These are phyloP conservation scores for Stevia rebaudiana DNA, from an alignment of 140 eudicot genomes.

Conservation along the genomic window DNA sequence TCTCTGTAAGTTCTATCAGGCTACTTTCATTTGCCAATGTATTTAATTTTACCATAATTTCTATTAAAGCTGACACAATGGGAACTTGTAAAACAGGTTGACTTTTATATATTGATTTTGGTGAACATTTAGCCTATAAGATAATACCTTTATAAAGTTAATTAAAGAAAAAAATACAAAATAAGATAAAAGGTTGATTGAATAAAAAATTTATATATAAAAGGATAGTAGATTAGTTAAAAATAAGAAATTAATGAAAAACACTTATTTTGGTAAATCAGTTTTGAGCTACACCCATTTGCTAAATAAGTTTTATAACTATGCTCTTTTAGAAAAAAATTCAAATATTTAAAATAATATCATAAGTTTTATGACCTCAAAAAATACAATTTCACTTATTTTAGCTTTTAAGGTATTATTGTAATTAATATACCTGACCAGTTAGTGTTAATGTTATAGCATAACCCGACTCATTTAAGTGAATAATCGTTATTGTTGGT, in stretches of 20 bases:
- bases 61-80: neutral
- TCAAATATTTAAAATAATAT: neutral
- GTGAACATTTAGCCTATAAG: neutral
- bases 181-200: too few relatives aligned
- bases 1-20: slow-evolving; percentile 48
- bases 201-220: too few relatives aligned
- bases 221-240: too few relatives aligned
- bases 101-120: neutral
- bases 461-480: too few relatives aligned
- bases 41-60: neutral
- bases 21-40: neutral
- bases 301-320: too few relatives aligned
- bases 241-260: neutral
- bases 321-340: too few relatives aligned
- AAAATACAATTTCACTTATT: neutral
- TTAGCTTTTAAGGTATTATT: neutral
- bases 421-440: neutral
- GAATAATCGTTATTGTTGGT: too few relatives aligned
- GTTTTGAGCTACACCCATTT: too few relatives aligned
- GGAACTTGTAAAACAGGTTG: too few relatives aligned
- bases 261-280: neutral
- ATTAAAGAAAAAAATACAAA: too few relatives aligned
- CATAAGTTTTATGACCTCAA: neutral
- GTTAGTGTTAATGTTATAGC: neutral
- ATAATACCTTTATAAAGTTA: too few relatives aligned